Evolutionary conservation across 2,329 filamentous ascomycete genomes (phyloP).

Genomic region (Zymoseptoria crescenta): DNA sequence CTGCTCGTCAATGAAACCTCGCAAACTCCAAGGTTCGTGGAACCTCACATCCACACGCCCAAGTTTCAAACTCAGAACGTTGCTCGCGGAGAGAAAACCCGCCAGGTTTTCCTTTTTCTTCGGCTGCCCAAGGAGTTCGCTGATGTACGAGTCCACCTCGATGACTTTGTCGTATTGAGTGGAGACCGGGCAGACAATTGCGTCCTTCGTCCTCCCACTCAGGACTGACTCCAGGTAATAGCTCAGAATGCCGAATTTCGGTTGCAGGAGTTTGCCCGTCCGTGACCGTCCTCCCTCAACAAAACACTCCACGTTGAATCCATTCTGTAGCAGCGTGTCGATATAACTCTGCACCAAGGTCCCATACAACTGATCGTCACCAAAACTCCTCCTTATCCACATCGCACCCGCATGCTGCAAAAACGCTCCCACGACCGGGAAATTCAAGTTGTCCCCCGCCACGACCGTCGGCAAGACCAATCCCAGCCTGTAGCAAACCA

Average conservation of each 20-base stretch:
- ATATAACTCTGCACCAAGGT: constrained; percentile 96
- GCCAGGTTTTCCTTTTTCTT: constrained; percentile 92
- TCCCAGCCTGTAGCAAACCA: constrained; percentile 91
- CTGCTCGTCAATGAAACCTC: constrained; percentile 73
- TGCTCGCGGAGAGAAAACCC: constrained; percentile 83
- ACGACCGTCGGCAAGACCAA: constrained; percentile 85
- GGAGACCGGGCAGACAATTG: constrained; percentile 89
- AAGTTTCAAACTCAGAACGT: constrained; percentile 77
- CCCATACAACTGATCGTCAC: constrained; percentile 80
- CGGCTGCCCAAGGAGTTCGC: constrained; percentile 82
- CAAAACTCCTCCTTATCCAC: constrained; percentile 91
- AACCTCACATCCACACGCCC: constrained; percentile 93
- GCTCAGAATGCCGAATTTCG: constrained; percentile 89
- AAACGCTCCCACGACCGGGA: constrained; percentile 81
- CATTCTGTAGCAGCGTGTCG: constrained; percentile 80
- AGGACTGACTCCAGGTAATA: constrained; percentile 87
- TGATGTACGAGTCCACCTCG: constrained; percentile 94
- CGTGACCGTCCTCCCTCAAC: constrained; percentile 90
- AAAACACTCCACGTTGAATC: constrained; percentile 95
- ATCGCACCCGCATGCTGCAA: constrained; percentile 92
- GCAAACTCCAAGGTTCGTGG: constrained; percentile 89
- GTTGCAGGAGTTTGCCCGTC: constrained; percentile 85
- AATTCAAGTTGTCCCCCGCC: constrained; percentile 92
- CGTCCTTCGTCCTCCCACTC: constrained; percentile 79
- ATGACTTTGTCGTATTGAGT: constrained; percentile 99